Evolutionary conservation across 2,329 filamentous ascomycete species (phyloP), one percentile per base, ranked within the genome.

Genomic region (Colletotrichum paranaense): DNA sequence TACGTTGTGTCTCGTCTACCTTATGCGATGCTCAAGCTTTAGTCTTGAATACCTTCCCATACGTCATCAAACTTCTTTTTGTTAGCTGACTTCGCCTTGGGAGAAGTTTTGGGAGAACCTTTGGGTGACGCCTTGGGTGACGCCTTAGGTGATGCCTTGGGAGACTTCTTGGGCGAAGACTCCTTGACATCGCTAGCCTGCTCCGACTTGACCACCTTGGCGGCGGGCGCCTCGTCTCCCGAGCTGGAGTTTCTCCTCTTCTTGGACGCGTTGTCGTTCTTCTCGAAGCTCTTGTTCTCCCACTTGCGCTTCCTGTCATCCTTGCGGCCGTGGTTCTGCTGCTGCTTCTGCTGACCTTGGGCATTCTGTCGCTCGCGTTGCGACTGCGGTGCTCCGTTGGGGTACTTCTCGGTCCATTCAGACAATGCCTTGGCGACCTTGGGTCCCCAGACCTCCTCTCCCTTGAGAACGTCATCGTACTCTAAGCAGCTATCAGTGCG

Each of bases 361-460:
- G 19, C 42, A 56, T 56, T 74, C 35, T 73, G 72, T 38, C 68
- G 49, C 53, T 68, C 62, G 35, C 58, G 63, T 35, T 76, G 77
- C 63, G 75, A 75, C 35, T 78, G 76, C 26, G 75, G 65, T 22
- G 74, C 67, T 42, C 78, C 81, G 26, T 78, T 74, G 6, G 75
- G 68, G 46, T 79, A 74, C 42, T 76, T 78, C 55, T 76, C 73
- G 62, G 76, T 62, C 87, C 87, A 88, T 49, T 81, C 81, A 22
- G 80, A 79, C 5, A 88, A 79, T 84, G 88, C 86, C 42, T 82
- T 77, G 62, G 79, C 77, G 6, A 98, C 87, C 81, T 95, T 89
- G 0, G 94, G 93, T 0, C 90, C 94, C 95, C 96, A 98, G 9
- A 94, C 90, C 0, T 91, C 88, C 81, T 97, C 94, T 1, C 94